Evolutionary conservation across 257 asterid genomes (phyloP), one percentile per base, ranked within the genome.

Genomic region (Rauvolfia tetraphylla): DNA sequence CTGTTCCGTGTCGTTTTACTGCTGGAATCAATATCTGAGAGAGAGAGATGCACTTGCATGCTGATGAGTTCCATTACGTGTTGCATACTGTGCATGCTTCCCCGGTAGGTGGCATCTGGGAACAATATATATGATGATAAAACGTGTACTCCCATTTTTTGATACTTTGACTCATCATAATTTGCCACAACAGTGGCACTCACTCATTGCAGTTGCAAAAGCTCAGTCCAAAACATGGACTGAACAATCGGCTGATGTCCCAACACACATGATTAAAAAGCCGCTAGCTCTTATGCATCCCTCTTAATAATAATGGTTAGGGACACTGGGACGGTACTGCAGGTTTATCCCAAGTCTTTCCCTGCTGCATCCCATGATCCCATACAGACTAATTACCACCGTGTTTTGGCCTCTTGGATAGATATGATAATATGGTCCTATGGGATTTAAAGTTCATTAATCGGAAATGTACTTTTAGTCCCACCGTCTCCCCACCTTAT

Each of bases 161-260:
- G 7, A 33, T 25, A 25, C 39, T 75, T 79, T 78, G 82, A 82
- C 82, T 62, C 63, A 74, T 67, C 5, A 76, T 73, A 27, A 53
- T 77, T 20, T 62, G 22, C 48, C 72, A 80, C 71, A 48, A 15
- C 7, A 76, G 25, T 56, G 31, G 11, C 75, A 74, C 74, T 79
- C 8, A 29, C 14, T 56, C 63, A 71, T 33, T 46, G 15, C 46
- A 18, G 58, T 23, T 46, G 15, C 46, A 18, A 27, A 44, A 51
- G 41, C 73, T 72, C 71, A 42, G 49, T 9, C 39, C 10, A 73
- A 54, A 20, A 41, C 58, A 51, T 23, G 3, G 38, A 44, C 29
- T 20, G 9, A 42, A n/a, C 7, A 42, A 44, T 38, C n/a, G n/a
- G 70, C 61, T 77, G 41, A 41, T 9, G 68, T 65, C 42, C n/a